Base-by-base conservation (phyloP, 352 stramenopile species). In the Pythium scleroteichum region DNA sequence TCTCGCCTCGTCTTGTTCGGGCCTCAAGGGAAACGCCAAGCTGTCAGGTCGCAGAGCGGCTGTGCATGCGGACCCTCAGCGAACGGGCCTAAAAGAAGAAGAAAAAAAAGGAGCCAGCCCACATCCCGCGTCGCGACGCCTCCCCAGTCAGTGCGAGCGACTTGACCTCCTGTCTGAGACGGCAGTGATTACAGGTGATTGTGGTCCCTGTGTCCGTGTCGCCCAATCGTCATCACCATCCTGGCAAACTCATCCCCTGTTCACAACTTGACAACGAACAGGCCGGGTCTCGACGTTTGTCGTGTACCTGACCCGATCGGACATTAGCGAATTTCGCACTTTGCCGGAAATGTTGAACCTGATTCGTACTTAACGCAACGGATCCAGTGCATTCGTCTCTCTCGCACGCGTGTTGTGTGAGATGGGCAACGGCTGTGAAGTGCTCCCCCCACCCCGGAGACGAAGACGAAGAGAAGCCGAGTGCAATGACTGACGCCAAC, bases 361-460 rank as follows among this genome's bases (percentile, higher is more conserved):
- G 19, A 54, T 41, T 44, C 56, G 56, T 63, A 63, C 33, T 63
- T 52, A 52, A 8, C n/a, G 29, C 7, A 23, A 22, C 17, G 16
- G 9, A 6, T 20, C n/a, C 56, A 26, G 44, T 63, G 49, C 53
- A 44, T 10, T 44, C 23, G 53, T 50, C 40, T 52, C 23, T 63
- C 27, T 56, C 45, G 6, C 39, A 27, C 38, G 38, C 20, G 14
- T 47, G 9, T 22, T 27, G 42, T 26, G 42, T 49, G 42, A 29
- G 22, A 49, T 23, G 19, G 40, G 19, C 19, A 46, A 46, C 16
- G 16, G 40, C 29, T 35, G 29, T 12, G 35, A 56, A 40, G 49
- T 16, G 24, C 16, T 40, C 41, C 53, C 53, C 22, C 19, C 20
- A 20, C 39, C 32, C 32, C 23, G 38, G 13, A 44, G 23, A 19